phyloP scores from a whole-genome alignment of 768 basidiomycete species.

The Boletus vinaceobasis region DNA sequence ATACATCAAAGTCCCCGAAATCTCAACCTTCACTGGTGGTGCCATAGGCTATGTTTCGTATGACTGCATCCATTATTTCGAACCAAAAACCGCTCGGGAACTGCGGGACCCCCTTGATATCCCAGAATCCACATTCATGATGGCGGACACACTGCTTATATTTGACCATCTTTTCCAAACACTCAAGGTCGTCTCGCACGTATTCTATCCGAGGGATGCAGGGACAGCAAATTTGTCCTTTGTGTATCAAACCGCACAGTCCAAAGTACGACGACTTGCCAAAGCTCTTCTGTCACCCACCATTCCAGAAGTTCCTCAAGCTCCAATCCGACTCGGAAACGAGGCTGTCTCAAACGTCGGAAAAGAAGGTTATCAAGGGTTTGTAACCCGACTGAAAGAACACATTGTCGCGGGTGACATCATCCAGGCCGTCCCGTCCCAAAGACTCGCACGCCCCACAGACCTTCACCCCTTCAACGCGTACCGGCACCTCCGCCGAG shows the following conservation, averaged over 20 bases:
- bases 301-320: constrained; percentile 67
- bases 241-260: constrained; percentile 84
- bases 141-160: constrained; percentile 91
- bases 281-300: constrained; percentile 52
- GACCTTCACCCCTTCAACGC: constrained; percentile 94
- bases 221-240: constrained; percentile 68
- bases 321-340: constrained; percentile 58
- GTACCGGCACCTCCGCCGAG: constrained; percentile 87
- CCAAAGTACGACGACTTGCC: constrained; percentile 79
- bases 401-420: constrained; percentile 97
- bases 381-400: constrained; percentile 89
- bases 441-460: constrained; percentile 83
- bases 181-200: constrained; percentile 94
- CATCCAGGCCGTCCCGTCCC: constrained; percentile 97
- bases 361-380: constrained; percentile 84
- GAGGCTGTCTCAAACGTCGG: constrained; percentile 88
- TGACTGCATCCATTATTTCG: constrained; percentile 95
- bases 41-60: constrained; percentile 97
- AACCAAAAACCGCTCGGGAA: constrained; percentile 81
- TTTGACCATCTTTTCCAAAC: constrained; percentile 97
- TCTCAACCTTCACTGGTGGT: constrained; percentile 94
- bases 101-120: constrained; percentile 79
- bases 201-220: constrained; percentile 75
- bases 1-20: constrained; percentile 88
- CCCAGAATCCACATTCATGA: constrained; percentile 96